Percentiles rank a stretch among this genome's conserved stretches.
phyloP scores from a whole-genome alignment of 1,284 basidiomycete genomes.

The Volvariella volvacea region DNA sequence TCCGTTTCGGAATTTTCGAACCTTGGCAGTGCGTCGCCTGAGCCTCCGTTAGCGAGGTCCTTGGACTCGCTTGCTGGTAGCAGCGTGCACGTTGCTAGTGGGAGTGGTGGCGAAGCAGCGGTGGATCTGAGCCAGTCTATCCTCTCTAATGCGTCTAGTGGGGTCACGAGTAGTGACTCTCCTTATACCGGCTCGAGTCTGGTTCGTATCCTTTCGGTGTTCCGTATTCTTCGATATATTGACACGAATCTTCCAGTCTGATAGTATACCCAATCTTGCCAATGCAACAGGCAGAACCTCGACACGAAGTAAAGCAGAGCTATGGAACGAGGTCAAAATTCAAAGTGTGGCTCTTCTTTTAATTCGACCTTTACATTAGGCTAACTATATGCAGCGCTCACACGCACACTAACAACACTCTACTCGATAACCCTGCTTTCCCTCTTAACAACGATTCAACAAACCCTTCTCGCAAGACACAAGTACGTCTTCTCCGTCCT shows the following conservation, averaged over 20 bases:
- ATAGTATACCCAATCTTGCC: constrained; percentile 23
- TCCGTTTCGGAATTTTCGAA: no score
- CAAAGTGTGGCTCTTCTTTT: constrained; percentile 44
- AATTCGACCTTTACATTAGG: constrained; percentile 3
- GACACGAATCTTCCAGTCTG: no score
- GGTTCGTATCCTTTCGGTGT: no score
- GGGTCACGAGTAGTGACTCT: no score
- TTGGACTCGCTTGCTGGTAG: no score
- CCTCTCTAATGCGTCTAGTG: no score
- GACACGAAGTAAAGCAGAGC: constrained; percentile 51
- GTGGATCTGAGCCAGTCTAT: no score
- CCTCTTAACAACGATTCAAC: constrained; percentile 77
- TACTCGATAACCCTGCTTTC: constrained; percentile 80
- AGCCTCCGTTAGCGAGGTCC: no score
- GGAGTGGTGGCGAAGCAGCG: no score
- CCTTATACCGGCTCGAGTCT: no score
- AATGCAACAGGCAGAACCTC: constrained; percentile 22
- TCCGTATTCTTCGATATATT: background rate
- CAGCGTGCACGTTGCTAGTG: no score
- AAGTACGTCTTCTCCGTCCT: constrained; percentile 74
- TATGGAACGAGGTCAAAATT: constrained; percentile 82
- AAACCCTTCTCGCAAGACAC: constrained; percentile 76
- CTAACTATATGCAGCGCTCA: constrained; percentile 51
- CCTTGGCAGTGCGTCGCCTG: no score
- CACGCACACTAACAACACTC: constrained; percentile 77